Evolutionary conservation across 2,329 filamentous ascomycete species (phyloP).

Genomic region (Phialophora expanda): DNA sequence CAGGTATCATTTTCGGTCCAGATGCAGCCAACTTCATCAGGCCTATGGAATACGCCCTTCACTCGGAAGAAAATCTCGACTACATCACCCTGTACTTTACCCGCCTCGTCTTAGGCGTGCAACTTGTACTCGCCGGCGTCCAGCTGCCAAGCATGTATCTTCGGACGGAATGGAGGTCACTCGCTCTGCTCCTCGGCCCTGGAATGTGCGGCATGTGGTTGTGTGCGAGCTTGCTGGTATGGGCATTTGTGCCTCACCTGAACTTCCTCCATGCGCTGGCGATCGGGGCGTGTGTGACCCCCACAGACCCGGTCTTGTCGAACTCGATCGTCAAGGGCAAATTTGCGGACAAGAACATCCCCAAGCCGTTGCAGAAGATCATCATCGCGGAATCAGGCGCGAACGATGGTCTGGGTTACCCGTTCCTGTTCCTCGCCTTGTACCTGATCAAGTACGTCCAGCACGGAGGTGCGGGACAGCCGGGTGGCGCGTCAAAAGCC

Average conservation of each 20-base stretch:
- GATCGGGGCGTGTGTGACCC: slow-evolving; percentile 85
- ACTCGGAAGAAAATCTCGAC: slow-evolving; percentile 64
- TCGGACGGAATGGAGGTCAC: slow-evolving; percentile 74
- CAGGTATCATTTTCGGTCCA: slow-evolving; percentile 78
- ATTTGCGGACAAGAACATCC: slow-evolving; percentile 89
- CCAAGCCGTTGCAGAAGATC: slow-evolving; percentile 77
- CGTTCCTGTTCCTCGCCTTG: slow-evolving; percentile 82
- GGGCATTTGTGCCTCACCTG: slow-evolving; percentile 73
- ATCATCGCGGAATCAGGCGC: slow-evolving; percentile 83
- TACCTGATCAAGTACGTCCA: slow-evolving; percentile 77
- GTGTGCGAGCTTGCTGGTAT: slow-evolving; percentile 76
- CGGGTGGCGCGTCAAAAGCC: slow-evolving; percentile 67
- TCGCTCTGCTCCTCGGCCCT: slow-evolving; percentile 77
- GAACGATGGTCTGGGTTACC: slow-evolving; percentile 88
- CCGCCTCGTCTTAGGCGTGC: slow-evolving; percentile 84
- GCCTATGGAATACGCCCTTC: slow-evolving; percentile 74
- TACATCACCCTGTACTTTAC: slow-evolving; percentile 82
- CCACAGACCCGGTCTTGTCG: slow-evolving; percentile 85
- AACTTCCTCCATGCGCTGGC: slow-evolving; percentile 78
- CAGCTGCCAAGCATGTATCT: slow-evolving; percentile 86
- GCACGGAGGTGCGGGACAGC: slow-evolving; percentile 58
- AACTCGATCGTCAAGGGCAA: slow-evolving; percentile 92
- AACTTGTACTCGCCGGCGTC: slow-evolving; percentile 85
- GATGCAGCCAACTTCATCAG: slow-evolving; percentile 76
- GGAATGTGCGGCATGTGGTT: slow-evolving; percentile 90